phyloP scores from a whole-genome alignment of 2,329 filamentous ascomycete genomes.

The Penicillium sp. region DNA sequence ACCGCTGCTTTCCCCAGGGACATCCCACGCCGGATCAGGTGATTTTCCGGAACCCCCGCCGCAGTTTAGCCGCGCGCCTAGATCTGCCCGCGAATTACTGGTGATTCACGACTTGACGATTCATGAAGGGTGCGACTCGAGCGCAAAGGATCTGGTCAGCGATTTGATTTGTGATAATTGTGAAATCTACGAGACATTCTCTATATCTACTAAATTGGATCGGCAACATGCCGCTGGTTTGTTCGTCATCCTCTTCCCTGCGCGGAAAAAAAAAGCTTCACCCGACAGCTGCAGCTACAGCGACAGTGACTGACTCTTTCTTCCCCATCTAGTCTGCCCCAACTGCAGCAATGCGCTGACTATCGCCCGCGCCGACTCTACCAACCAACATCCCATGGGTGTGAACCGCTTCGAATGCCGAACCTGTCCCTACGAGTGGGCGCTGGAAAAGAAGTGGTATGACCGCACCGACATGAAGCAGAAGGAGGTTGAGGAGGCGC shows the following conservation, averaged over 20 bases:
- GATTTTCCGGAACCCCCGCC: constrained; percentile 14
- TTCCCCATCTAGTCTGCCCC: constrained; percentile 43
- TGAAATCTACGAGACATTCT: background rate
- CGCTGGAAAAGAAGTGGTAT: constrained; percentile 75
- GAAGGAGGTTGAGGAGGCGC: constrained; percentile 85
- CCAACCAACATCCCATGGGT: constrained; percentile 37
- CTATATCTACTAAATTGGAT: background rate
- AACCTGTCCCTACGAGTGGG: constrained; percentile 89
- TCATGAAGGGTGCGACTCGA: background rate
- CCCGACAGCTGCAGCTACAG: background rate
- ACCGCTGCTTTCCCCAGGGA: constrained; percentile 18
- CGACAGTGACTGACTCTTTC: constrained; percentile 19
- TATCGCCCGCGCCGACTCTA: constrained; percentile 43
- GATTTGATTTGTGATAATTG: background rate
- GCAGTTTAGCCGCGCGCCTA: constrained; percentile 25
- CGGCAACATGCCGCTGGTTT: constrained; percentile 21
- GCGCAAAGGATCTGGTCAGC: background rate
- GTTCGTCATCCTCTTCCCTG: constrained; percentile 8
- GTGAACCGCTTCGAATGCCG: constrained; percentile 89
- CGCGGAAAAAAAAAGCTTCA: background rate
- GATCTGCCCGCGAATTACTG: constrained; percentile 5
- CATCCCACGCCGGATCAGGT: constrained; percentile 20
- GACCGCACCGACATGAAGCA: constrained; percentile 77
- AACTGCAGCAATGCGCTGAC: constrained; percentile 52
- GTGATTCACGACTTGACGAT: background rate